Base-by-base conservation (phyloP, 169 alveolate species). In the Prorocentrum cordatum region DNA sequence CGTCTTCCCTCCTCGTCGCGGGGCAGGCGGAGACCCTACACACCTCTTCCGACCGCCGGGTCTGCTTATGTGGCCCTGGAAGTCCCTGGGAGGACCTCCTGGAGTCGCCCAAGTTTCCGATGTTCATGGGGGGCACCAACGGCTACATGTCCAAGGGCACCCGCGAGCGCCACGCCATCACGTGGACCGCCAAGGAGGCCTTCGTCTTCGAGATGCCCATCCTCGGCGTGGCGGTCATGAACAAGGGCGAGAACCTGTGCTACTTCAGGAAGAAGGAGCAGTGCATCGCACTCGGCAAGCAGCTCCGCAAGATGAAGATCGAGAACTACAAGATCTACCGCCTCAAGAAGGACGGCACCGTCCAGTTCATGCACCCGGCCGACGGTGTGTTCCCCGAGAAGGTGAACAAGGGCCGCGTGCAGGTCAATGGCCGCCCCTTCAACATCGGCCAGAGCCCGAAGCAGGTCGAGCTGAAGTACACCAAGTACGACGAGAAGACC, bases 191-290 rank as follows among this genome's bases (percentile, higher is more conserved):
- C 58, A 77, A 77, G 75, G 88, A 59, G 54, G n/a, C n/a, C 64
- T 12, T 36, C 66, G 59, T 35, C 67, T 77, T 77, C 38, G 88
- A 77, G 88, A 77, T 77, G 88, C 88, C 88, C 35, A 77, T 73
- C 22, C 61, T 42, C 29, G 88, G 88, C 45, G 54, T 31, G 33
- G 88, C 75, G 75, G 59, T 77, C 75, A 77, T 77, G 88, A 77
- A 77, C 88, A 54, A 77, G 88, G 88, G 88, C 10, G 88, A 77
- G 88, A 77, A 77, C 86, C 29, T 77, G 73, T 79, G 88, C 88
- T 79, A 79, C 75, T 79, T 79, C 88, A 79, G 88, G 88, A 79
- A 79, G 88, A 79, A 79, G 88, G 88, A 79, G 88, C 88, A 77
- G 88, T 77, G 88, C 88, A 77, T 77, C 33, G 73, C 88, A 20